Base-by-base conservation (phyloP, 2,329 filamentous ascomycete genomes). In the Fusarium sp. region DNA sequence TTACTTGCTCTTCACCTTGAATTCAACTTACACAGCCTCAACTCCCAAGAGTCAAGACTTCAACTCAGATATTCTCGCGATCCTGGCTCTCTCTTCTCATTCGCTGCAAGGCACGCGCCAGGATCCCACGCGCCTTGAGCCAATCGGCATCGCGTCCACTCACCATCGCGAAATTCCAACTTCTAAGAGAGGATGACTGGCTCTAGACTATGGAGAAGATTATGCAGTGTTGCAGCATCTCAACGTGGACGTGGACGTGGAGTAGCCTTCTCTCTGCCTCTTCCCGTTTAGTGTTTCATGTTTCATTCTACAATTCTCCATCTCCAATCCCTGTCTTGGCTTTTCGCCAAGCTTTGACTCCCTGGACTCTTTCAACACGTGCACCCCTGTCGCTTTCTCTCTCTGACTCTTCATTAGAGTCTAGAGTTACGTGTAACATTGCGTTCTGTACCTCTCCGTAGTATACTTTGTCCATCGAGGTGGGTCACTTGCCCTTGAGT, bases 81-180 rank as follows among this genome's bases (percentile, higher is more conserved):
- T 50, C 44, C 43, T 28, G 21, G 23, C 7, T 49, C 53, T 69
- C 39, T 30, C 42, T 48, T 66, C 68, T 65, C 42, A 75, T 75
- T 75, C 70, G 73, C 45, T 58, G 25, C 21, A 9, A 46, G 58
- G 46, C 67, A 75, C 73, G 73, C 73, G 73, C 73, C 54, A 46
- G 61, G 64, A 68, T 57, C 44, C 37, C 45, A 68, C 65, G 67
- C 61, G 69, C 51, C 62, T 25, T 60, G 21, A 16, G 19, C 69
- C 69, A 71, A 71, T 71, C 49, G 39, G 21, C 39, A 57, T 53
- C 69, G 62, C 62, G 69, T 57, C 48, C 60, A 52, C 55, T 49
- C 42, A 64, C 25, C 30, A 46, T 50, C 67, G 55, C 64, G 23
- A 56, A 19, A 41, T 50, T 58, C 31, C 28, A 19, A 16, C 13